Conservation (phyloP, 2,329 filamentous ascomycete genomes). For the Colletotrichum orchidophilum region DNA sequence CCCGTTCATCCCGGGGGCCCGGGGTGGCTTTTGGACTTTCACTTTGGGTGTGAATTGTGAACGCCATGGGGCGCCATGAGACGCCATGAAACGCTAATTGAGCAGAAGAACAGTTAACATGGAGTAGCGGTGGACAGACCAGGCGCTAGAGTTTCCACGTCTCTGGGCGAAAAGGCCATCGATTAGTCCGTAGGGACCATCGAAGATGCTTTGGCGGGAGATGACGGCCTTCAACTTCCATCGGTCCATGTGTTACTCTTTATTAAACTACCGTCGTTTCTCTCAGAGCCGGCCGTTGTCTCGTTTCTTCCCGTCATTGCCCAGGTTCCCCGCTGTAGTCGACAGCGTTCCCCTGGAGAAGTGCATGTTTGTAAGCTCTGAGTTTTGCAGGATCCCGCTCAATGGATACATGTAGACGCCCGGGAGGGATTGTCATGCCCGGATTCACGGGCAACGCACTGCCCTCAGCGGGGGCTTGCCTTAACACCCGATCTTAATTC, state of each 20-base stretch:
- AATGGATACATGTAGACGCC: background rate
- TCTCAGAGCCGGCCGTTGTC: background rate
- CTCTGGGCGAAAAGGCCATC: background rate
- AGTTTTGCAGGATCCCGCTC: background rate
- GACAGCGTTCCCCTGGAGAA: background rate
- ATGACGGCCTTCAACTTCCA: background rate
- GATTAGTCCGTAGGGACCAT: background rate
- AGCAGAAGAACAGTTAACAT: background rate
- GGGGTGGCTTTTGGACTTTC: conserved; percentile 3
- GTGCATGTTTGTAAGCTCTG: background rate
- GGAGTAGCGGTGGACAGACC: background rate
- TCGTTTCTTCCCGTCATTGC: conserved; percentile 1
- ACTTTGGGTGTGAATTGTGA: background rate
- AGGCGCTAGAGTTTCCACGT: background rate
- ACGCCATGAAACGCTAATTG: conserved; percentile 9
- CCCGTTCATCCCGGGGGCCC: background rate
- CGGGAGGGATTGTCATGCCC: background rate
- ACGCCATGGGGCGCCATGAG: too few relatives aligned
- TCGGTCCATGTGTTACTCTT: background rate
- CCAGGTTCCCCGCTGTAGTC: too few relatives aligned
- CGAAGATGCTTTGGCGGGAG: background rate
- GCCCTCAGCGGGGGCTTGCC: conserved; percentile 1
- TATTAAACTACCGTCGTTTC: conserved; percentile 15
- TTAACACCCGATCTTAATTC: conserved; percentile 10
- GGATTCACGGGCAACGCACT: background rate